Evolutionary conservation across 2,329 filamentous ascomycete species (phyloP).

Genomic region (Aureobasidium lini): DNA sequence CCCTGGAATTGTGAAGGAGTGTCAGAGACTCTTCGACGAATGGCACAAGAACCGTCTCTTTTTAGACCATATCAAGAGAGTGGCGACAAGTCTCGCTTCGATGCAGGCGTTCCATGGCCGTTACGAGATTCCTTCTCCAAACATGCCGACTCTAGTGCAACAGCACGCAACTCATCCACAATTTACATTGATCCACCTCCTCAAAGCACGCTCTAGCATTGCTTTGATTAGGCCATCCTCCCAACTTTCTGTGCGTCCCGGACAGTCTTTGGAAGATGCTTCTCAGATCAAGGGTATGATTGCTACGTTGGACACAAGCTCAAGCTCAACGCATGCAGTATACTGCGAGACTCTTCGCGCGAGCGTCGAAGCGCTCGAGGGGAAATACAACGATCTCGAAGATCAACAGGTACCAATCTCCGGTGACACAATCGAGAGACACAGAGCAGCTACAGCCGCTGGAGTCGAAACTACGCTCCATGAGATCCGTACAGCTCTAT

Average conservation of each 20-base stretch:
- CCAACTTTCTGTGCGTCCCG: not conserved
- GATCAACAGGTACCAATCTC: not conserved
- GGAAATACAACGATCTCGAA: not conserved
- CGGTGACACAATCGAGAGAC: not conserved
- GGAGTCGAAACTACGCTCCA: not conserved
- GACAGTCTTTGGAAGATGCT: not conserved
- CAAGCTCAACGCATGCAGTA: not conserved
- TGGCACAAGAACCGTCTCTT: constrained; percentile 3
- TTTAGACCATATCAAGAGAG: not conserved
- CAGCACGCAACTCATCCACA: not conserved
- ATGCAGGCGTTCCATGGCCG: not conserved
- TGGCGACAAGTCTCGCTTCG: not conserved
- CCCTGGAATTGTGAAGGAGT: not conserved
- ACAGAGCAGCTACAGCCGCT: not conserved
- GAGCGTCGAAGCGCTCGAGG: not conserved
- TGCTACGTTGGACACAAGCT: not conserved
- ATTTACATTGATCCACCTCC: not conserved
- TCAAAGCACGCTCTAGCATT: not conserved
- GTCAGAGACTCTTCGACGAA: not conserved
- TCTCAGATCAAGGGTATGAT: not conserved
- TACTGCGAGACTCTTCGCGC: not conserved
- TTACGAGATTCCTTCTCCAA: not conserved
- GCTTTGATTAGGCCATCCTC: not conserved
- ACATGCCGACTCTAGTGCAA: not conserved
- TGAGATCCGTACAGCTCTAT: not conserved